Conservation (phyloP, 352 stramenopile genomes). For the Globisporangium nagaii region DNA sequence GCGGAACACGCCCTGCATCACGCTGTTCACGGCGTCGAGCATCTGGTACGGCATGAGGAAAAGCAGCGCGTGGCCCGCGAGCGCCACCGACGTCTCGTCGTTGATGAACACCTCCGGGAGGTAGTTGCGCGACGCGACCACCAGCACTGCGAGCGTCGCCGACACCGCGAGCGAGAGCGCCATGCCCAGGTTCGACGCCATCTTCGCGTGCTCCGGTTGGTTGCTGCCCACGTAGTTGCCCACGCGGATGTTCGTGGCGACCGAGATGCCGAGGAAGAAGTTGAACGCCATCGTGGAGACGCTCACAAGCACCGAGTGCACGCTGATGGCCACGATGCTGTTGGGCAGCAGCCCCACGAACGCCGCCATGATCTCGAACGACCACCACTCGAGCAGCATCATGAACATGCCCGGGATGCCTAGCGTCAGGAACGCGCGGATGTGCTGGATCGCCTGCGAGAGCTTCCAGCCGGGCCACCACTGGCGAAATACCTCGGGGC, state of each 20-base stretch:
- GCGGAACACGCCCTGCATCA: slow-evolving; percentile 73
- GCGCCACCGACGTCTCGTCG: slow-evolving; percentile 37
- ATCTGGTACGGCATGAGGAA: slow-evolving; percentile 69
- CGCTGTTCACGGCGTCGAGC: slow-evolving; percentile 60
- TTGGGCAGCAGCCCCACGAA: slow-evolving; percentile 59
- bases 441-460: slow-evolving; percentile 34
- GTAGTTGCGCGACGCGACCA: slow-evolving; percentile 36
- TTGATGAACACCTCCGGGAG: slow-evolving; percentile 73
- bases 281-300: slow-evolving; percentile 67
- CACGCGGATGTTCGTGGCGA: slow-evolving; percentile 77
- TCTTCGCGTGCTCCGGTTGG: slow-evolving; percentile 77
- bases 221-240: slow-evolving; percentile 80
- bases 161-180: slow-evolving; percentile 41
- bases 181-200: slow-evolving; percentile 68
- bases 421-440: slow-evolving; percentile 62
- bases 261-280: slow-evolving; percentile 73
- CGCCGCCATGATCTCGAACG: slow-evolving; percentile 76
- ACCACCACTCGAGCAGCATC: slow-evolving; percentile 74
- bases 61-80: slow-evolving; percentile 42
- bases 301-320: slow-evolving; percentile 67
- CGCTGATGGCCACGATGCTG: slow-evolving; percentile 59
- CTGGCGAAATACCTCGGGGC: slow-evolving; percentile 28
- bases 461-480: slow-evolving; percentile 74
- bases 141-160: slow-evolving; percentile 27
- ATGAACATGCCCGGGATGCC: slow-evolving; percentile 70